Evolutionary conservation across 768 basidiomycete species (phyloP).

Genomic region (Pleurotus salmoneostramineus): DNA sequence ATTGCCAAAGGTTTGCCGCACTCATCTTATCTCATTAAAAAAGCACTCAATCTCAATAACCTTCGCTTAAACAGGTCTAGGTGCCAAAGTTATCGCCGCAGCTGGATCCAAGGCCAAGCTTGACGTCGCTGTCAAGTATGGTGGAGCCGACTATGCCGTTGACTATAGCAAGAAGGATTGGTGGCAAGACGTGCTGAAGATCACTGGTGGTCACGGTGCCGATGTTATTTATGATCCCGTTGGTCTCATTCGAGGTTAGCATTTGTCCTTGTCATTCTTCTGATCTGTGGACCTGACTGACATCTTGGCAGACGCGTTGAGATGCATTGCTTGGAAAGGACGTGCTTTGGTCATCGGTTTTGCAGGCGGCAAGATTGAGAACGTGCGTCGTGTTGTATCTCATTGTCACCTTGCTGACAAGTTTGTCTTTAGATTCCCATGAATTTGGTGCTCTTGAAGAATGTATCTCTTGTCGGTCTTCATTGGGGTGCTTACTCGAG

Average conservation of each 20-base stretch:
- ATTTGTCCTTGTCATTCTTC: not conserved
- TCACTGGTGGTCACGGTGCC: slow-evolving; percentile 83
- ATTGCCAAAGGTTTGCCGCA: slow-evolving; percentile 73
- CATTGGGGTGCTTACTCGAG: slow-evolving; percentile 83
- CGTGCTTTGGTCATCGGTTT: slow-evolving; percentile 93
- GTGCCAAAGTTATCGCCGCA: slow-evolving; percentile 93
- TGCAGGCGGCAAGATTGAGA: slow-evolving; percentile 80
- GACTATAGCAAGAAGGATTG: slow-evolving; percentile 78
- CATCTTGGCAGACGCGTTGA: slow-evolving; percentile 61
- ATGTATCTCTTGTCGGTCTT: slow-evolving; percentile 78
- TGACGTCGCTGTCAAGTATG: slow-evolving; percentile 67
- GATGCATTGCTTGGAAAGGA: slow-evolving; percentile 94
- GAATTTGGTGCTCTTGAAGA: slow-evolving; percentile 81
- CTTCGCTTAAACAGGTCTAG: slow-evolving; percentile 51
- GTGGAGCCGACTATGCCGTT: slow-evolving; percentile 80
- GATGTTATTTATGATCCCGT: slow-evolving; percentile 89
- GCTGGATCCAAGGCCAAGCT: slow-evolving; percentile 79
- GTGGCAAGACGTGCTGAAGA: slow-evolving; percentile 85
- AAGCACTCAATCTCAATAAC: not conserved
- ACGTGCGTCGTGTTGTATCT: slow-evolving; percentile 36
- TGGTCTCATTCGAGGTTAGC: slow-evolving; percentile 63
- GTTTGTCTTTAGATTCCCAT: slow-evolving; percentile 62
- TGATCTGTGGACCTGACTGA: not conserved
- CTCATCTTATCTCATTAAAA: not conserved
- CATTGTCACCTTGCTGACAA: slow-evolving; percentile 15